These are phyloP conservation scores for Talaromyces ruber DNA, from an alignment of 495 filamentous ascomycete genomes.

Conservation along the genomic window DNA sequence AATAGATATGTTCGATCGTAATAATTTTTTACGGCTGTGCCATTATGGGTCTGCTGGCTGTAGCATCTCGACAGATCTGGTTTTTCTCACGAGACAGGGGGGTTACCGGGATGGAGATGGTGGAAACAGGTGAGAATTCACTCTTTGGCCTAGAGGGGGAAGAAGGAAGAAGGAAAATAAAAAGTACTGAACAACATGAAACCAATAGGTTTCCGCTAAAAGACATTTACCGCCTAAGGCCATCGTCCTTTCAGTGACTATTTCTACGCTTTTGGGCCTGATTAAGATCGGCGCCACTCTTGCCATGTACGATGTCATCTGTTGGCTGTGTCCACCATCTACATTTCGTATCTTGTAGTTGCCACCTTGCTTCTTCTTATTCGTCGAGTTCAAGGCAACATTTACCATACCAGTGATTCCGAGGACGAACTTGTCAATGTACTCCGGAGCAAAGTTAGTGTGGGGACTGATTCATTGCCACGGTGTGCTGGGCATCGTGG, in stretches of 20 bases:
- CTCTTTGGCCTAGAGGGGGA: background rate
- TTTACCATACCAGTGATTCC: slow-evolving; percentile 10
- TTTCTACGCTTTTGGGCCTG: slow-evolving; percentile 38
- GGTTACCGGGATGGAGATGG: slow-evolving; percentile 26
- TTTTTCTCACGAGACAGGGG: slow-evolving; percentile 49
- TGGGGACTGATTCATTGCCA: slow-evolving; percentile 44
- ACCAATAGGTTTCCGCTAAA: slow-evolving; percentile 34
- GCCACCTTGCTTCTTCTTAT: background rate
- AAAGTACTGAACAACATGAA: slow-evolving; percentile 5
- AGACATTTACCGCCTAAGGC: slow-evolving; percentile 46
- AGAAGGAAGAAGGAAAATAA: background rate
- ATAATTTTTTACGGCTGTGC: slow-evolving; percentile 39
- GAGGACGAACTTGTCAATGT: slow-evolving; percentile 13
- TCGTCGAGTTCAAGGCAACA: slow-evolving; percentile 7
- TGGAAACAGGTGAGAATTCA: slow-evolving; percentile 4
- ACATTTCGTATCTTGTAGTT: slow-evolving; percentile 3
- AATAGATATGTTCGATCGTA: slow-evolving; percentile 41
- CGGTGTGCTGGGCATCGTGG: slow-evolving; percentile 30
- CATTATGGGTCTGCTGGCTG: slow-evolving; percentile 45
- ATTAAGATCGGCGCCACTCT: slow-evolving; percentile 45
- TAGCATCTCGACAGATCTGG: slow-evolving; percentile 49
- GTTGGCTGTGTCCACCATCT: slow-evolving; percentile 19
- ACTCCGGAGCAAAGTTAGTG: slow-evolving; percentile 17
- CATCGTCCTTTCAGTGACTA: slow-evolving; percentile 34
- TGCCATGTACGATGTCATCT: slow-evolving; percentile 38